Percentiles rank a stretch among this genome's conserved stretches.
These are phyloP conservation scores for Viridothelium virens DNA, from an alignment of 495 filamentous ascomycete genomes.

Conservation along the genomic window DNA sequence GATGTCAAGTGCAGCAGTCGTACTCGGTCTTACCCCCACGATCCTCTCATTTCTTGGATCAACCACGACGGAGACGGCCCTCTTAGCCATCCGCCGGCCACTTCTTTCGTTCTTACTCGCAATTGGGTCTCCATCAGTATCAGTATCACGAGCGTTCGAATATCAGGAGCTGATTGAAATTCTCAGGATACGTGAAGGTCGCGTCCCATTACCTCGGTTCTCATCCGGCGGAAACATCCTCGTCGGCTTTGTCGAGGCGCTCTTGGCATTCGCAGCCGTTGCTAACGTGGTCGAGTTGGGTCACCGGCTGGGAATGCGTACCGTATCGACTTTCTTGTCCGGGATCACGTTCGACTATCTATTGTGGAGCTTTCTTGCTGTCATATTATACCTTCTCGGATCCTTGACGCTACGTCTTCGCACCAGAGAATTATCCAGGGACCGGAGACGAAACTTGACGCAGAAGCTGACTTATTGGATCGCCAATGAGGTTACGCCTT, in stretches of 20 bases:
- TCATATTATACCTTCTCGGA: background rate
- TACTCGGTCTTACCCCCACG: conserved; percentile 10
- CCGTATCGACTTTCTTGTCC: conserved; percentile 1
- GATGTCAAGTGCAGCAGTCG: conserved; percentile 11
- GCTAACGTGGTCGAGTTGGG: conserved; percentile 2
- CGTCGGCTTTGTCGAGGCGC: conserved; percentile 6
- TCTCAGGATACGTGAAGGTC: background rate
- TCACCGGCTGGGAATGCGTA: conserved; percentile 3
- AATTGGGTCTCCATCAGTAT: background rate
- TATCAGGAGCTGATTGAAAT: conserved; percentile 3
- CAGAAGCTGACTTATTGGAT: background rate
- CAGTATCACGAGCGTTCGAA: conserved; percentile 5
- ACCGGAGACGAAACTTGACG: background rate
- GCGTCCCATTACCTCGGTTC: background rate
- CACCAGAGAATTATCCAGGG: background rate
- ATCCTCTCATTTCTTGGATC: conserved; percentile 6
- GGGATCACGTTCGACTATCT: background rate
- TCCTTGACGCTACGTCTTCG: background rate
- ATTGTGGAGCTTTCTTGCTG: conserved; percentile 10
- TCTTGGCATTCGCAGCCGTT: conserved; percentile 2
- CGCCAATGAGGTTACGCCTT: background rate
- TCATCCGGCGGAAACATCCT: background rate
- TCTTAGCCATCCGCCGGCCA: conserved; percentile 8
- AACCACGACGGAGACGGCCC: conserved; percentile 8
- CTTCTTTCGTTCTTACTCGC: conserved; percentile 9